These are phyloP conservation scores for Ganoderma sinense DNA, from an alignment of 1,284 basidiomycete species.

Conservation along the genomic window DNA sequence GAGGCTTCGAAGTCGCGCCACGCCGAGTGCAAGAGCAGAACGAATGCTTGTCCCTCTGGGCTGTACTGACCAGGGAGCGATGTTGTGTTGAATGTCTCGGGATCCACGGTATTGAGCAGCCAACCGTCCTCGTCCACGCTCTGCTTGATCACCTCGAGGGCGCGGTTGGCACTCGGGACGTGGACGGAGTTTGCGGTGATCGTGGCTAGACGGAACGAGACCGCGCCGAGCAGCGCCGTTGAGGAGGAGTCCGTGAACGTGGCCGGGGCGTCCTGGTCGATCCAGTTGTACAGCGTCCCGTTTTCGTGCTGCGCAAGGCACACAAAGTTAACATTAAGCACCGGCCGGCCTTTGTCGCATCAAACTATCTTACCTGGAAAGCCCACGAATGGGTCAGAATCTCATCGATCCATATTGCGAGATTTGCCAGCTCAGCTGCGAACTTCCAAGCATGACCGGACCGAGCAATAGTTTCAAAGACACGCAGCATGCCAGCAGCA, in stretches of 20 bases:
- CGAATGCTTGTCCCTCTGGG: slow-evolving; percentile 71
- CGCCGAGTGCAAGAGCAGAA: slow-evolving; percentile 70
- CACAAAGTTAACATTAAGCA: not conserved
- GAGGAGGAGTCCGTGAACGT: slow-evolving; percentile 57
- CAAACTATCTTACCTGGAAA: slow-evolving; percentile 47
- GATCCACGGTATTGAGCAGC: slow-evolving; percentile 71
- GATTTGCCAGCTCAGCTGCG: slow-evolving; percentile 51
- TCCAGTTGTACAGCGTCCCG: slow-evolving; percentile 60
- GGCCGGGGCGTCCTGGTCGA: slow-evolving; percentile 46
- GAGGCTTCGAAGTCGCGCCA: slow-evolving; percentile 51
- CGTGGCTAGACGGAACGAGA: slow-evolving; percentile 51
- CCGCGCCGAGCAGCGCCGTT: slow-evolving; percentile 60
- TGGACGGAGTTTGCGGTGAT: slow-evolving; percentile 41
- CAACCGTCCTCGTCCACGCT: slow-evolving; percentile 55
- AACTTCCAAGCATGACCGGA: slow-evolving; percentile 51
- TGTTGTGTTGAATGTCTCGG: slow-evolving; percentile 57
- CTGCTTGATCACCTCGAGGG: slow-evolving; percentile 44
- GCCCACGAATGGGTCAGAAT: slow-evolving; percentile 59
- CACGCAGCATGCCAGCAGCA: slow-evolving; percentile 70
- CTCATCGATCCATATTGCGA: slow-evolving; percentile 66
- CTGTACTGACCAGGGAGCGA: slow-evolving; percentile 51
- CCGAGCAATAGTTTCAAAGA: slow-evolving; percentile 62
- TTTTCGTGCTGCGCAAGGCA: slow-evolving; percentile 38
- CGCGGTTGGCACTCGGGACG: slow-evolving; percentile 52
- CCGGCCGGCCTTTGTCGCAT: no score